These are phyloP conservation scores for Narthecium ossifragum DNA, from an alignment of 106 monocot species.

Conservation along the genomic window DNA sequence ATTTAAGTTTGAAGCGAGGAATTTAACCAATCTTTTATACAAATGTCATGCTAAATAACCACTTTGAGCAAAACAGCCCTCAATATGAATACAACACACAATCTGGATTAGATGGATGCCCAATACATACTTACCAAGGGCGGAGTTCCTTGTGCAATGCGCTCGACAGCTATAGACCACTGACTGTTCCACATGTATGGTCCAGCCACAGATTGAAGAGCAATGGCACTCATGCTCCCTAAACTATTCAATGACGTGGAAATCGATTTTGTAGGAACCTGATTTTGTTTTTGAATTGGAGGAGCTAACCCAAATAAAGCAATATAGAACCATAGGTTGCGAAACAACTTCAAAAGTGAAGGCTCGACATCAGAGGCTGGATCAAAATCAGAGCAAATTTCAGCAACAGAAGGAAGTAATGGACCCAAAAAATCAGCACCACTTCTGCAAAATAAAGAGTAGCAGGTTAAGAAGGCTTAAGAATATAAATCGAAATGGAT, in stretches of 20 bases:
- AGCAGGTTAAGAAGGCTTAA: slow-evolving; percentile 1
- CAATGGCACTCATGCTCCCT: slow-evolving; percentile 46
- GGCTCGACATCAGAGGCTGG: slow-evolving; percentile 77
- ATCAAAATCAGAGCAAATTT: slow-evolving; percentile 96
- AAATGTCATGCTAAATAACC: no score
- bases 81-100: no score
- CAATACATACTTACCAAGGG: slow-evolving; percentile 60
- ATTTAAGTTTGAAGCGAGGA: no score
- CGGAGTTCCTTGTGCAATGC: slow-evolving; percentile 86
- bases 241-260: slow-evolving; percentile 55
- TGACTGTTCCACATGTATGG: slow-evolving; percentile 86
- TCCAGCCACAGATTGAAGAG: slow-evolving; percentile 81
- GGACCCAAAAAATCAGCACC: slow-evolving; percentile 98
- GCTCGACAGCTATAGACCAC: slow-evolving; percentile 79
- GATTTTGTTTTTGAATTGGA: slow-evolving; percentile 65
- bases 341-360: slow-evolving; percentile 81
- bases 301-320: slow-evolving; percentile 96
- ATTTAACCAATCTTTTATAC: no score
- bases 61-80: no score
- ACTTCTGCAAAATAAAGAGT: slow-evolving; percentile 49
- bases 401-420: slow-evolving; percentile 93
- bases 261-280: slow-evolving; percentile 46
- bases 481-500: no score
- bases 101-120: not conserved
- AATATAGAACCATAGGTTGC: slow-evolving; percentile 99